Percentiles rank a stretch among this genome's conserved stretches.
These are phyloP conservation scores for Plantago major DNA, from an alignment of 257 asterid genomes.

Conservation along the genomic window DNA sequence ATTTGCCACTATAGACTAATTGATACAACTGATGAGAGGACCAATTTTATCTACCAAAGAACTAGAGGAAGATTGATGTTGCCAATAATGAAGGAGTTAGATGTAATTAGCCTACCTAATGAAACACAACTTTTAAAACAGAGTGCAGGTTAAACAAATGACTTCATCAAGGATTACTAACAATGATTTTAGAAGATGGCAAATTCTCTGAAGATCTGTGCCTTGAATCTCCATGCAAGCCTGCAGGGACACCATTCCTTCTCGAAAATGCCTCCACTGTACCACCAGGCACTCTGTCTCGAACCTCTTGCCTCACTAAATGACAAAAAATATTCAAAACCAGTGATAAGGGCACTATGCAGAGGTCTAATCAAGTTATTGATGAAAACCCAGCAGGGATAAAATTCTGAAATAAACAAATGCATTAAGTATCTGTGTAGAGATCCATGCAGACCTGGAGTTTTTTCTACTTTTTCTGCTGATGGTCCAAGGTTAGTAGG, in stretches of 20 bases:
- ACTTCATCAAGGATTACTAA: slow-evolving; percentile 23
- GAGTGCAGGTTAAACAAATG: not conserved
- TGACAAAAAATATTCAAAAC: slow-evolving; percentile 3
- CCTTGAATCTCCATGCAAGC: slow-evolving; percentile 56
- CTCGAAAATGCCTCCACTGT: slow-evolving; percentile 57
- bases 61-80: too few species aligned
- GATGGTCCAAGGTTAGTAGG: slow-evolving; percentile 58
- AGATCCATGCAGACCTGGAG: slow-evolving; percentile 48
- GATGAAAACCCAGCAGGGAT: too few species aligned
- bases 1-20: too few species aligned
- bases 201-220: slow-evolving; percentile 52
- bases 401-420: not conserved
- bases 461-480: slow-evolving; percentile 50
- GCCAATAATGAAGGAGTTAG: too few species aligned
- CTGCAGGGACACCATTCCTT: slow-evolving; percentile 44
- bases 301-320: slow-evolving; percentile 62
- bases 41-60: too few species aligned
- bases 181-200: slow-evolving; percentile 66
- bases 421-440: slow-evolving; percentile 7
- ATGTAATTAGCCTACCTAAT: too few species aligned
- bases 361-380: not conserved
- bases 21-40: too few species aligned
- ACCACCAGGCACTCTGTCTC: slow-evolving; percentile 61
- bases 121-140: too few species aligned
- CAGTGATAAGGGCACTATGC: not conserved